These are phyloP conservation scores for Candida ficus DNA, from an alignment of 805 yeast species.

Conservation along the genomic window DNA sequence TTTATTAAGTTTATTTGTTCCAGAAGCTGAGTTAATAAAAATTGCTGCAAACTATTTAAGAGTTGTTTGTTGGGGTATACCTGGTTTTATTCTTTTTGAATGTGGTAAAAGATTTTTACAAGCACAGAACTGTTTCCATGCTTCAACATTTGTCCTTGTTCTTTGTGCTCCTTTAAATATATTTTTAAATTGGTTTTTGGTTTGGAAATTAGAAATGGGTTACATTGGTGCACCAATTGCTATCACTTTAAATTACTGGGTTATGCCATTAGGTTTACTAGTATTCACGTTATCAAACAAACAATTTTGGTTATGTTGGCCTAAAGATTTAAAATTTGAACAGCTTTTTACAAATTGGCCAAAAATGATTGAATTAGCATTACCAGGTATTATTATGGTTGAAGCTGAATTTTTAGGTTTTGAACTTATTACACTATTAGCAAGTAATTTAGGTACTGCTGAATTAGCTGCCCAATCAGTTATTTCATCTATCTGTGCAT, in stretches of 20 bases:
- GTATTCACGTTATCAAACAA: slow-evolving; percentile 48
- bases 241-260: slow-evolving; percentile 59
- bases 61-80: slow-evolving; percentile 61
- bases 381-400: slow-evolving; percentile 76
- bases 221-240: slow-evolving; percentile 75
- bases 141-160: slow-evolving; percentile 66
- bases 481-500: slow-evolving; percentile 57
- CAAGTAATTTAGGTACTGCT: slow-evolving; percentile 65
- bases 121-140: slow-evolving; percentile 83
- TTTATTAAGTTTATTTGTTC: slow-evolving; percentile 17
- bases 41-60: slow-evolving; percentile 58
- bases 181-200: slow-evolving; percentile 55
- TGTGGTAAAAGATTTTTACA: slow-evolving; percentile 77
- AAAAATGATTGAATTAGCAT: slow-evolving; percentile 53
- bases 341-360: slow-evolving; percentile 41
- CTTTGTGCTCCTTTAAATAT: slow-evolving; percentile 63
- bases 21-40: slow-evolving; percentile 16
- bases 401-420: slow-evolving; percentile 74
- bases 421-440: slow-evolving; percentile 64
- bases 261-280: slow-evolving; percentile 45
- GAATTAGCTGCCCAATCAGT: slow-evolving; percentile 73
- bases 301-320: slow-evolving; percentile 30
- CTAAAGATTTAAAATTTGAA: slow-evolving; percentile 6
- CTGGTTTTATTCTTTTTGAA: slow-evolving; percentile 75
- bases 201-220: slow-evolving; percentile 68